phyloP scores from a whole-genome alignment of 1,139 yeast species.

The Wickerhamomyces sp. region DNA sequence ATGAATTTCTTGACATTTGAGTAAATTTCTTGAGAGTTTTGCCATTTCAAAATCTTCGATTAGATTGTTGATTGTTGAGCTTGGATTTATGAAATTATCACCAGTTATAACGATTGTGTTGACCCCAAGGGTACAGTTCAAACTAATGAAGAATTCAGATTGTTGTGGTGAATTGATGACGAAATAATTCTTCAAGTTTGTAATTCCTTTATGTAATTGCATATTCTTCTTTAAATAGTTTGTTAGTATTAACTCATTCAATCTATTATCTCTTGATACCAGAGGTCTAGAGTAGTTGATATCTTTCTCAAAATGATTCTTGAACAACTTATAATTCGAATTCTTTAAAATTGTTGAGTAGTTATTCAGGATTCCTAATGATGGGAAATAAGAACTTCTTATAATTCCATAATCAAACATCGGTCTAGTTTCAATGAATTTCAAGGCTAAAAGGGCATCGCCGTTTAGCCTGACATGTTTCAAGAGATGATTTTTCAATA shows the following conservation, averaged over 20 bases:
- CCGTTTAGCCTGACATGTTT: constrained; percentile 8
- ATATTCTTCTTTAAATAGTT: constrained; percentile 11
- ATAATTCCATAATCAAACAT: constrained; percentile 17
- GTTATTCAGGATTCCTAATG: constrained; percentile 11
- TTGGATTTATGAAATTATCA: constrained; percentile 10
- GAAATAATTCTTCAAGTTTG: constrained; percentile 13
- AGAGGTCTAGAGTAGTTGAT: constrained; percentile 10
- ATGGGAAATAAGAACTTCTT: constrained; percentile 15
- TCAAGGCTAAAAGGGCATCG: constrained; percentile 4
- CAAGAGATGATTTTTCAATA: constrained; percentile 1
- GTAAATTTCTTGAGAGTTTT: constrained; percentile 6
- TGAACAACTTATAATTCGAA: constrained; percentile 9
- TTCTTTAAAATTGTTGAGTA: constrained; percentile 8
- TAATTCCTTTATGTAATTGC: constrained; percentile 1
- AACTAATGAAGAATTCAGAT: constrained; percentile 16
- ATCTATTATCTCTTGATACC: constrained; percentile 4
- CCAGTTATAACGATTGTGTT: constrained; percentile 16
- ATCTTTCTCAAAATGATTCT: constrained; percentile 7
- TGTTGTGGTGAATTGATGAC: constrained; percentile 16
- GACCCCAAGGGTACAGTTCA: constrained; percentile 15
- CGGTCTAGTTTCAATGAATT: constrained; percentile 1
- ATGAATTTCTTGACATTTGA: constrained; percentile 10
- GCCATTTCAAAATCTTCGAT: constrained; percentile 5
- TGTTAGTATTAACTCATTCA: constrained; percentile 5
- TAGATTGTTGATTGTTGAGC: constrained; percentile 13